Percentiles rank a stretch among this genome's conserved stretches.
phyloP scores from a whole-genome alignment of 1,139 yeast species.

The Saccharomyces pastorianus region DNA sequence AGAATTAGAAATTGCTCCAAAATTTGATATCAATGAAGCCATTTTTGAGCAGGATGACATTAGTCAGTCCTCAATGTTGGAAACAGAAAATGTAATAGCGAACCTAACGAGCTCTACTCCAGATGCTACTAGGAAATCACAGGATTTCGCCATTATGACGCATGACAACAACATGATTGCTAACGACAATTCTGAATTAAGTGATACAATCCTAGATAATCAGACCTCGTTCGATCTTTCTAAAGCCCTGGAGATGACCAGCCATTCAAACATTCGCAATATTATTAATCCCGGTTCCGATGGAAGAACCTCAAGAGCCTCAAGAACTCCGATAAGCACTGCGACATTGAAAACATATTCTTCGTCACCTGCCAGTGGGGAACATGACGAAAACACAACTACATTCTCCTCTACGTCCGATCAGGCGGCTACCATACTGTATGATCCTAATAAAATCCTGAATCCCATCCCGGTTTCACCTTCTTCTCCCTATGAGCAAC shows the following conservation, averaged over 20 bases:
- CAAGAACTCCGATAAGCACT: not conserved
- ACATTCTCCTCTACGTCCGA: not conserved
- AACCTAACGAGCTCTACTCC: not conserved
- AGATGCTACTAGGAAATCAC: not conserved
- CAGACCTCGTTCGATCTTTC: conserved; percentile 27
- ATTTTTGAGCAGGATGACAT: conserved; percentile 1
- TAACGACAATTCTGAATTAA: conserved; percentile 1
- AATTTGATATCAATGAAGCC: conserved; percentile 3
- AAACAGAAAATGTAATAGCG: not conserved
- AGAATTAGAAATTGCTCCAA: conserved; percentile 6
- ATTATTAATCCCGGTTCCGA: not conserved
- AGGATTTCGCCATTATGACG: not conserved
- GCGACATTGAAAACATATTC: not conserved
- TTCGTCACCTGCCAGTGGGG: not conserved
- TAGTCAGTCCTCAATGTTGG: not conserved
- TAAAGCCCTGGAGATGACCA: conserved; percentile 28
- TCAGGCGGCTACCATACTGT: not conserved
- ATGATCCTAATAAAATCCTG: not conserved
- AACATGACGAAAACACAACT: not conserved
- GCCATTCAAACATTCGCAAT: not conserved
- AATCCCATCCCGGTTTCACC: not conserved
- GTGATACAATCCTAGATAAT: conserved; percentile 2
- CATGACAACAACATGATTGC: not conserved
- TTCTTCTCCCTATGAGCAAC: not conserved
- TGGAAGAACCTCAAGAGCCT: not conserved